Evolutionary conservation across 768 basidiomycete species (phyloP).

Genomic region (Russula lepida): DNA sequence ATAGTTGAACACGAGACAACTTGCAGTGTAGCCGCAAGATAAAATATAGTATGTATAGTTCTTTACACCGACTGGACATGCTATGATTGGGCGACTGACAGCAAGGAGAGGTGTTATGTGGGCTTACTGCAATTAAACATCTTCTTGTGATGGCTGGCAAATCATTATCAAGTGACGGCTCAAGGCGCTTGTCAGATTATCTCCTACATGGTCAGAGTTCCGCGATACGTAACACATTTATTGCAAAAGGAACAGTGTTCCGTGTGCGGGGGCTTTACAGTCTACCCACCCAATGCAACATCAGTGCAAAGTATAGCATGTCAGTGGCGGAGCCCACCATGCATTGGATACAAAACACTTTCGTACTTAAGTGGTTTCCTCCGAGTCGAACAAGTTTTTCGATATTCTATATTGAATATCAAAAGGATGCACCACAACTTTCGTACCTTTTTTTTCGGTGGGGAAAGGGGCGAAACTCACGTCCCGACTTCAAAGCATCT

Average conservation of each 20-base stretch:
- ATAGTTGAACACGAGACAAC: background rate
- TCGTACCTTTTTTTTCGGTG: too few species aligned
- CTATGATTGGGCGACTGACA: too few species aligned
- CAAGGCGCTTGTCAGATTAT: background rate
- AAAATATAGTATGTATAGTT: slow-evolving; percentile 1
- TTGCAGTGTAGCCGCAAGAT: background rate
- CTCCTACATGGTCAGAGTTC: background rate
- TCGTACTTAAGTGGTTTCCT: background rate
- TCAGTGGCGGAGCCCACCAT: background rate
- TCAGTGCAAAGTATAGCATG: background rate
- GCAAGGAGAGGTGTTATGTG: too few species aligned
- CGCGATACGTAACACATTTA: background rate
- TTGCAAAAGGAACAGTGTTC: slow-evolving; percentile 7
- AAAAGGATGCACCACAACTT: background rate
- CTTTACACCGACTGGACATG: slow-evolving; percentile 1
- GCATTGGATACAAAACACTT: background rate
- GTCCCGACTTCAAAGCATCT: background rate
- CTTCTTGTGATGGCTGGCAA: background rate
- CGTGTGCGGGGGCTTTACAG: background rate
- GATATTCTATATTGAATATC: background rate
- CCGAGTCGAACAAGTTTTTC: background rate
- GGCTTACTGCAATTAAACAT: slow-evolving; percentile 6
- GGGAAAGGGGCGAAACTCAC: too few species aligned
- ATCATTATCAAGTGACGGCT: background rate
- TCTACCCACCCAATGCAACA: background rate